Evolutionary conservation across 345 rosid species (phyloP), one percentile per base, ranked within the genome.

Genomic region (Arabidopsis suecica): DNA sequence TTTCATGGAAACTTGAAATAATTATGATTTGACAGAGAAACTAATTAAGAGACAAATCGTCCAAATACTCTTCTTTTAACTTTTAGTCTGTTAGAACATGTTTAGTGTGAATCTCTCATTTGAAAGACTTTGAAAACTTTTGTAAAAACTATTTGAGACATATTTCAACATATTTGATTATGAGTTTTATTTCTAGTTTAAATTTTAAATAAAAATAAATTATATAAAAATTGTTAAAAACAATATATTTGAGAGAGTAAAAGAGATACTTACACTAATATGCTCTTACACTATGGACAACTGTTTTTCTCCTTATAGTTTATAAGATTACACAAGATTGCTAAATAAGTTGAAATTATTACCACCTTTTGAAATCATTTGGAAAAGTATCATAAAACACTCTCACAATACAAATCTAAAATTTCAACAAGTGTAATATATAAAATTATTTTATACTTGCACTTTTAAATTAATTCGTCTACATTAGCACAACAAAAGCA

Each of bases 401-500:
- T 49, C 8, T 48, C 48, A 0, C 1, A 41, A 11, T 5, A 22
- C 33, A 50, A 50, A 58, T 61, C 33, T 8, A 42, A 14, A 73
- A 54, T 25, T 47, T 12, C 10, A 8, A 58, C 38, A 62, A 57
- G 41, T 33, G 25, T 41, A 16, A 3, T 5, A 62, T 5, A 53
- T 14, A 64, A 3, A 13, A 40, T 10, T 9, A 53, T 41, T 37
- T 64, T 33, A 44, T 42, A 61, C 32, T 1, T 25, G 53, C 61
- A 33, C 13, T 8, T 25, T 64, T 4, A 0, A 65, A 47, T 14
- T 54, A 69, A 76, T 28, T 37, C 9, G 61, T 47, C 23, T 4
- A 77, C 13, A 30, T 37, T 70, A 47, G 80, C 80, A 77, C 5
- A 47, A 32, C 14, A 72, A 71, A 77, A 57, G 80, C 80, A 77